Evolutionary conservation across 805 yeast species (phyloP), one percentile per base, ranked within the genome.

Genomic region (Nakazawaea pomicola): DNA sequence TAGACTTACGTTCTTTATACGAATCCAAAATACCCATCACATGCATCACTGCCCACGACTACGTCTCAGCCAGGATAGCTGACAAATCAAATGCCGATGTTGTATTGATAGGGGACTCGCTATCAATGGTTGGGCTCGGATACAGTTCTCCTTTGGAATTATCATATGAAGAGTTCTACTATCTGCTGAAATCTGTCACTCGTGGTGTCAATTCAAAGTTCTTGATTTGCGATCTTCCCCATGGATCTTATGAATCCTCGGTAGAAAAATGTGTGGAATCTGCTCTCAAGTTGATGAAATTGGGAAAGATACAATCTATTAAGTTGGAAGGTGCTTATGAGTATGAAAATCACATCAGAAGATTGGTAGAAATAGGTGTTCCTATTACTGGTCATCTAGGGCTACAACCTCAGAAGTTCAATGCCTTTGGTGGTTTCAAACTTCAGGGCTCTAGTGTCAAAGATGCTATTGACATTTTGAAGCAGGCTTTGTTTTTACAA

Each of bases 351-450:
- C 74, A 82, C 1, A 74, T 93, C 8, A 52, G 60, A 43, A 71
- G 70, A 45, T 60, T 91, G 15, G 69, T 80, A 1, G 56, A 70
- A 4, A 67, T 81, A 14, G 98, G 98, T 1, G 80, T 91, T 8
- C 95, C 97, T 0, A 89, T 89, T 2, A 72, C 87, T 63, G 97
- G 95, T 1, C 99, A 91, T 59, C 76, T 87, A 23, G 99, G 99
- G 0, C 65, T 91, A 24, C 87, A 95, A 4, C 99, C 99, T 2
- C 98, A 93, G 58, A 73, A 86, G 32, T 79, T 79, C 46, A 77
- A 86, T 48, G 57, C 86, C 0, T 56, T 84, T 11, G 90, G 96
- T 16, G 99, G 99, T 0, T 91, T 82, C 62, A 83, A 80, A 60
- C 83, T 86, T 1, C 99, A 91, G 58, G 97, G 95, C 0, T 74